Evolutionary conservation across 164 flowering plant genomes (phyloP), one percentile per base, ranked within the genome.

Genomic region (Brasenia schreberi): DNA sequence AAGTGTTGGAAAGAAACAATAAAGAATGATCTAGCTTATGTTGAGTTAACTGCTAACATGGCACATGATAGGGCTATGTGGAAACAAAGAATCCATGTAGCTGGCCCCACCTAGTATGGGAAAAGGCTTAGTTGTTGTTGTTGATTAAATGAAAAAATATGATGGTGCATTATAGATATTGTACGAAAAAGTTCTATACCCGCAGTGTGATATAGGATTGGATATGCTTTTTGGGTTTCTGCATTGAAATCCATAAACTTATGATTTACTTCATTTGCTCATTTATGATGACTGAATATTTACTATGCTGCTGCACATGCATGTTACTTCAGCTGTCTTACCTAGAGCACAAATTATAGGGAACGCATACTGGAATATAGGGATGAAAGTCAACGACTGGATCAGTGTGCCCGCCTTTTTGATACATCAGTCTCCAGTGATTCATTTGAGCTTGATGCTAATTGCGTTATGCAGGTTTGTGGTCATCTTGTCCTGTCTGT

Each of bases 371-470:
- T 95, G 84, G 97, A 86, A 80, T 82, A 81, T 67, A 84, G 92
- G 70, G 96, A 82, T 70, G 97, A 95, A 69, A 92, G 97, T 73
- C 96, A 88, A 78, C 79, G 92, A 72, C 74, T 95, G 56, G 99
- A 95, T 69, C 97, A 92, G 67, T 89, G 99, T 71, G 81, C 87
- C 75, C 85, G 99, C 43, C 91, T 95, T 53, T 90, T 84, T 74
- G 99, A 95, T 79, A 87, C 97, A 19, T 92, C 97, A 0, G 86
- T 84, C n/a, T 80, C 84, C 9, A 92, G 78, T 71, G 90, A 82
- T 69, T 86, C 84, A 9, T 87, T 95, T 62, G 97, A 92, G 84
- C 80, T 78, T 67, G 99, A 95, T 76, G 92, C 97, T 4, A 78
- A 84, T 69, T 91, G 77, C 59, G 74, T 87, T 78, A 77, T 89